A percentile compares a stretch with the other conserved stretches of the same genome.
Conservation (phyloP, 2,329 filamentous ascomycete species). For the Coleophoma crateriformis region DNA sequence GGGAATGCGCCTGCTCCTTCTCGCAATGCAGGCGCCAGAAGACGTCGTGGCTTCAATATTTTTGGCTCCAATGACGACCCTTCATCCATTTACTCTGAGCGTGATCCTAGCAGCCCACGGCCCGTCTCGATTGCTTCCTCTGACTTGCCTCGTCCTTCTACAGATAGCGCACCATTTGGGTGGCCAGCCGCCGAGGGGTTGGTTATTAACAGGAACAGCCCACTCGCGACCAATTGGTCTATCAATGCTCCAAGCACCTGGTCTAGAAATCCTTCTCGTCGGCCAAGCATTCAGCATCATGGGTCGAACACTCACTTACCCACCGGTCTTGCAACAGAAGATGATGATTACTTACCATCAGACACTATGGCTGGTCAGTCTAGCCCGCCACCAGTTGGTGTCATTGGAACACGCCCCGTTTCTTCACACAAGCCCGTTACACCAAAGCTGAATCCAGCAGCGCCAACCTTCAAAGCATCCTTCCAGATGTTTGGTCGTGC, state of each 20-base stretch:
- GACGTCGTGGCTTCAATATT: conserved; percentile 27
- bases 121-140: conserved; percentile 64
- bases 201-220: conserved; percentile 44
- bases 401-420: conserved; percentile 73
- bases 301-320: conserved; percentile 62
- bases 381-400: conserved; percentile 54
- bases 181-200: conserved; percentile 44
- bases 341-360: conserved; percentile 58
- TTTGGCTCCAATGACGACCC: conserved; percentile 44
- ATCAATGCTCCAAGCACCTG: conserved; percentile 46
- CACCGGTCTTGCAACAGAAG: conserved; percentile 56
- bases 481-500: conserved; percentile 48
- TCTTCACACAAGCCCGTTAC: conserved; percentile 43
- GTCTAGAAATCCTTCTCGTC: conserved; percentile 72
- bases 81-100: conserved; percentile 39
- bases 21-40: conserved; percentile 16
- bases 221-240: conserved; percentile 47
- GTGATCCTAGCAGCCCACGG: conserved; percentile 54
- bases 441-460: conserved; percentile 74
- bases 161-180: conserved; percentile 72
- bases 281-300: conserved; percentile 68
- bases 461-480: conserved; percentile 73
- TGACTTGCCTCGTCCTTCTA: conserved; percentile 71
- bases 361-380: conserved; percentile 46
- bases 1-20: conserved; percentile 26